A percentile compares a stretch with the other conserved stretches of the same genome.
Evolutionary conservation across 352 stramenopile species (phyloP).

Genomic region (Phytophthora palmivora): DNA sequence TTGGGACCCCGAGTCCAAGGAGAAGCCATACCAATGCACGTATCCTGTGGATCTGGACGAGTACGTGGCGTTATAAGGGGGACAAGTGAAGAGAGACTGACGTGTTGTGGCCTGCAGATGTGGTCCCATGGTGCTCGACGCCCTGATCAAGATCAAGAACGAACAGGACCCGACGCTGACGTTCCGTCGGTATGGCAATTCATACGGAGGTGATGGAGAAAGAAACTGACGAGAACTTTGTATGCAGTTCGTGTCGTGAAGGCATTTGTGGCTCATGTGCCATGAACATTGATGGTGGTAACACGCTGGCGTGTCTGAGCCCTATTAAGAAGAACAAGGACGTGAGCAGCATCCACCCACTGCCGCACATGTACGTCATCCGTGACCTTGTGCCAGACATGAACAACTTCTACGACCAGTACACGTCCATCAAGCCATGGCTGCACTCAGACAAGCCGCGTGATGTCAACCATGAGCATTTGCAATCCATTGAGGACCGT

Average conservation of each 20-base stretch:
- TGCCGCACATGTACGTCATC: conserved; percentile 99
- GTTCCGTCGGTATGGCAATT: conserved; percentile 91
- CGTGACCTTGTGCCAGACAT: conserved; percentile 99
- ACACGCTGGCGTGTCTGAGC: conserved; percentile 98
- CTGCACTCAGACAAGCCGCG: conserved; percentile 95
- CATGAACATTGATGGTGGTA: conserved; percentile 99
- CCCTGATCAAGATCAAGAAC: conserved; percentile 99
- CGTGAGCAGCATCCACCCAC: conserved; percentile 98
- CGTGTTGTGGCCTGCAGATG: conserved; percentile 60
- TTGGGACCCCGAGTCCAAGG: conserved; percentile 96
- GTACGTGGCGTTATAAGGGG: conserved; percentile 56
- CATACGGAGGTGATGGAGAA: not conserved
- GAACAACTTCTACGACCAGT: conserved; percentile 99
- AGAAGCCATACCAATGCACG: conserved; percentile 95
- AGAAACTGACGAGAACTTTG: not conserved
- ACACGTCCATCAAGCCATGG: conserved; percentile 99
- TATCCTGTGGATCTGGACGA: conserved; percentile 98
- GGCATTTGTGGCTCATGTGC: conserved; percentile 99
- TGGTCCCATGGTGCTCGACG: conserved; percentile 99
- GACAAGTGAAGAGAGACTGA: not conserved
- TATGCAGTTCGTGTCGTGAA: conserved; percentile 96
- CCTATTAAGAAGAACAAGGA: conserved; percentile 96
- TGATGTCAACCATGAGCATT: conserved; percentile 85
- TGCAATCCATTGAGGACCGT: conserved; percentile 95
- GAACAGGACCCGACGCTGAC: conserved; percentile 98